Base-by-base conservation (phyloP, 306 rosid genomes). In the Casuarina glauca region DNA sequence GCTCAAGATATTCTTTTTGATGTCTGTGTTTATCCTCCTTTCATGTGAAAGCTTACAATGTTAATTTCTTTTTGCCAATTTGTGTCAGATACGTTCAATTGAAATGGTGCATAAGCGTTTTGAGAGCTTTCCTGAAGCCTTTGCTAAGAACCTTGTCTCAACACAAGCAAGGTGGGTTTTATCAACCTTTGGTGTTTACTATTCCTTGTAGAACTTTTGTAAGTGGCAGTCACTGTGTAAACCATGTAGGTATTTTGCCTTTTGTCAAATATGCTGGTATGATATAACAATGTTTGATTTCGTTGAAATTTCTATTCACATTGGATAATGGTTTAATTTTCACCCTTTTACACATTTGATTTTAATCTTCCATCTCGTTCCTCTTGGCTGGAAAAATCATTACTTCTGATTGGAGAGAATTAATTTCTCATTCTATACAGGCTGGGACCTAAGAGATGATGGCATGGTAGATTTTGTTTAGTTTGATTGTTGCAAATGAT, bases 51-150 rank as follows among this genome's bases (percentile, higher is more conserved):
- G 75, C 74, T 61, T 72, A 43, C 41, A 67, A 9, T 35, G 38
- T 72, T 75, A 50, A 64, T 72, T 86, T 72, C 41, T 41, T 80
- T 53, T 57, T 78, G 61, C 80, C 79, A 69, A 72, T 53, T 78
- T 82, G 42, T 77, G 77, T 74, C 89, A 95, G 99, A 95, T 95
- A 84, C 99, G 99, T 60, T 89, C 97, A 75, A 89, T 93, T 79
- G 97, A 93, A 83, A 95, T 95, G 99, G 93, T 95, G 79, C 97
- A 95, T 69, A 95, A 89, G 75, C 99, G 99, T 78, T 95, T 95
- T 82, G 99, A 92, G 85, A 95, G 96, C 87, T 95, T 95, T 77
- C 99, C 99, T 0, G 85, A 83, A 82, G 99, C 97, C 50, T 93
- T 95, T 89, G 96, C 78, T 43, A 80, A 86, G 50, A 91, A 87